Base-by-base conservation (phyloP, 1,284 basidiomycete species). In the Xerocomus cyaneibrunnescens region DNA sequence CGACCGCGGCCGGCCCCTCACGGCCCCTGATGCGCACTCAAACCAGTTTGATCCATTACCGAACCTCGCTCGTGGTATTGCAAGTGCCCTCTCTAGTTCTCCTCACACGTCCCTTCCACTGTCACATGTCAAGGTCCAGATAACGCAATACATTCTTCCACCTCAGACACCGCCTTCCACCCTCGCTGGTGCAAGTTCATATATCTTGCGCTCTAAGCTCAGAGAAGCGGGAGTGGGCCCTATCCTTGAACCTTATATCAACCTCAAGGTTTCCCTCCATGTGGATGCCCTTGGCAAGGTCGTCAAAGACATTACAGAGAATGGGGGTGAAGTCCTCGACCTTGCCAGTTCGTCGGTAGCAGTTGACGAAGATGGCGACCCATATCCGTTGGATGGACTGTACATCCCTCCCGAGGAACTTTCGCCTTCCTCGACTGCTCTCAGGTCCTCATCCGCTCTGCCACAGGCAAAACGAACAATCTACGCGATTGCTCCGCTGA, bases 291-390 rank as follows among this genome's bases (percentile, higher is more conserved):
- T 92, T 6, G 89, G 89, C 12, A 86, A 82, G 60, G 81, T 87
- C 14, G 80, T 91, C 45, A 89, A 84, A 62, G 87, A 92, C 59
- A 70, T 92, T 8, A 87, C 85, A 6, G 89, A 92, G 61, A 78
- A 83, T 55, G 81, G 81, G 2, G 89, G 85, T 16, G 87, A 91
- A 62, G 74, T 92, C 13, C 68, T 83, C 21, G 85, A 89, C 60
- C 75, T 92, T 23, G 77, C 74, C 3, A 67, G 68, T 32, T 58
- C 66, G 8, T 64, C 62, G 7, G 59, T 62, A 2, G 73, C 73
- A 38, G 74, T 71, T 9, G 74, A 76, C 14, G 82, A 76, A 37
- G 74, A 77, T 13, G 65, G 75, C 5, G 72, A 68, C 30, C 76
- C 79, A 3, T 87, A 79, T 62, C 60, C 78, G 7, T 71, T 74